Evolutionary conservation across 352 stramenopile genomes (phyloP), one percentile per base, ranked within the genome.

Genomic region (Pythium coloratum): DNA sequence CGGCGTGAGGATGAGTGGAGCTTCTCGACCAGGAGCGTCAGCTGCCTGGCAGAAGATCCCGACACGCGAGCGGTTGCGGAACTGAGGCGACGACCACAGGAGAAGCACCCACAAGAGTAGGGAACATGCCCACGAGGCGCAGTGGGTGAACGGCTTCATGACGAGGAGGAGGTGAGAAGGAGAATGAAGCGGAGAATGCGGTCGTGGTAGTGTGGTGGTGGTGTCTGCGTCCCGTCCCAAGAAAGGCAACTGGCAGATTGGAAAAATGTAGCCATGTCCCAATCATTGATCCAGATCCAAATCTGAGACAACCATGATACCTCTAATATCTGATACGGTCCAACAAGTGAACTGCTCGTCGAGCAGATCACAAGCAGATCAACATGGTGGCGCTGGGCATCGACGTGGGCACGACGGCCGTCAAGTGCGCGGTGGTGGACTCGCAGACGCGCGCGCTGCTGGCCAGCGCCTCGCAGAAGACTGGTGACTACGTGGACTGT

Each of bases 401-500:
- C 24, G 86, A 95, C 62, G 76, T 95, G 18, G 86, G 86, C 57
- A 93, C 86, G 16, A 93, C 82, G 1, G 84, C 86, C 6, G 73
- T 95, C 55, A 95, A 95, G 66, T 91, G 81, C 64, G 81, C 78
- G 50, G 28, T 92, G 24, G 77, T 91, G 54, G 73, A 78, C 66
- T 55, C 42, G 14, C 16, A 59, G 9, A 64, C 66, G 6, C 70
- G 63, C 8, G 58, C 74, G 56, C 63, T 79, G 8, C 54, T 88
- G 40, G 77, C 73, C 9, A 69, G 72, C 55, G 63, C 67, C 6
- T 81, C 71, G 40, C 69, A 81, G 16, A 65, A 69, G 13, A 77
- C 84, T 3, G 18, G 14, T 47, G 76, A 46, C 8, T 79, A 86
- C 36, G 64, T 82, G n/a, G 13, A 55, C 16, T 33, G 34, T 14